These are phyloP conservation scores for peach (Prunus persica) DNA, from an alignment of 306 rosid genomes.

Conservation along the genomic window Prunus_persica_NCBIv2 NC_034010.1:22550501-22551000, in stretches of 20 bases:
- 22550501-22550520: neutral
- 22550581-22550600: constrained; percentile 57
- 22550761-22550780: constrained; percentile 90
- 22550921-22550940: neutral
- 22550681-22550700: constrained; percentile 51
- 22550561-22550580: constrained; percentile 69
- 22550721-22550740: constrained; percentile 85
- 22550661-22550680: neutral
- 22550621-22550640: neutral
- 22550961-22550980: neutral
- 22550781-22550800: constrained; percentile 85
- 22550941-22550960: neutral
- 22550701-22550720: constrained; percentile 78
- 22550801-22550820: constrained; percentile 43
- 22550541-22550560: constrained; percentile 83
- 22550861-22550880: neutral
- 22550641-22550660: neutral
- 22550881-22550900: neutral
- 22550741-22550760: constrained; percentile 84
- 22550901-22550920: neutral
- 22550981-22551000: neutral
- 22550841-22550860: neutral
- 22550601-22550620: neutral
- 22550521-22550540: constrained; percentile 56
- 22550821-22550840: constrained; percentile 20